Evolutionary conservation across 495 filamentous ascomycete genomes (phyloP).

Genomic region (Thermothielavioides terrestris): DNA sequence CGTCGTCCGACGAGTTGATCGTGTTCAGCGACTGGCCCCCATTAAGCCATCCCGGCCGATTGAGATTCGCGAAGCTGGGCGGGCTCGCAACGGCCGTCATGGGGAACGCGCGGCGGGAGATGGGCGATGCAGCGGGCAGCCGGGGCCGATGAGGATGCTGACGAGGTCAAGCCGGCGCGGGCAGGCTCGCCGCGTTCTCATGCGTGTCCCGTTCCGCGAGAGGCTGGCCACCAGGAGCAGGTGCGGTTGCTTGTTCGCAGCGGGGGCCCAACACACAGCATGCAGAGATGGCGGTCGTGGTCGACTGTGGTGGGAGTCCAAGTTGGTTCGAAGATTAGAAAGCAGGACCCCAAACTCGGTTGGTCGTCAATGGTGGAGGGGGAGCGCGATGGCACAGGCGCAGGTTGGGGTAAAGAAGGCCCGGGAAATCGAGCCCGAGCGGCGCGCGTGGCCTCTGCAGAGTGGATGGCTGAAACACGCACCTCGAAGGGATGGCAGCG

Average conservation of each 20-base stretch:
- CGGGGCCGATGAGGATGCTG: constrained; percentile 33
- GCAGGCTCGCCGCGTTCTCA: constrained; percentile 4
- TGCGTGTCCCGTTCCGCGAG: constrained; percentile 8
- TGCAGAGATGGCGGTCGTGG: constrained; percentile 10
- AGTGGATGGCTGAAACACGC: background rate
- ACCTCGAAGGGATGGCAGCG: constrained; percentile 5
- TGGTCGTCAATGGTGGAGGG: constrained; percentile 4
- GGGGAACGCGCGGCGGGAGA: constrained; percentile 22
- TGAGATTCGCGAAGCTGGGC: constrained; percentile 69
- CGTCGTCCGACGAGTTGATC: constrained; percentile 76
- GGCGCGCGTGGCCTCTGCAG: no score
- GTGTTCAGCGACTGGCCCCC: constrained; percentile 66
- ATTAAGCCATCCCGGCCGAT: constrained; percentile 62
- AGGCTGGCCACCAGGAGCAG: background rate
- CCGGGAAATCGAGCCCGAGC: background rate
- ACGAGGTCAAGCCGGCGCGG: constrained; percentile 12
- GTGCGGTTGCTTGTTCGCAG: constrained; percentile 8
- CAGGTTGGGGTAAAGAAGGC: background rate
- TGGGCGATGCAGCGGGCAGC: constrained; percentile 14
- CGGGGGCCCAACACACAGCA: constrained; percentile 5
- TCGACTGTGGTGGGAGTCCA: constrained; percentile 11
- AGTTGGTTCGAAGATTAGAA: constrained; percentile 10
- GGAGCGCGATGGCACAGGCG: constrained; percentile 1
- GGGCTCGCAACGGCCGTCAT: constrained; percentile 98
- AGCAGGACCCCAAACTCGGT: constrained; percentile 10